These are phyloP conservation scores for Termitomyces sp. DNA, from an alignment of 768 basidiomycete species.

Conservation along the genomic window DNA sequence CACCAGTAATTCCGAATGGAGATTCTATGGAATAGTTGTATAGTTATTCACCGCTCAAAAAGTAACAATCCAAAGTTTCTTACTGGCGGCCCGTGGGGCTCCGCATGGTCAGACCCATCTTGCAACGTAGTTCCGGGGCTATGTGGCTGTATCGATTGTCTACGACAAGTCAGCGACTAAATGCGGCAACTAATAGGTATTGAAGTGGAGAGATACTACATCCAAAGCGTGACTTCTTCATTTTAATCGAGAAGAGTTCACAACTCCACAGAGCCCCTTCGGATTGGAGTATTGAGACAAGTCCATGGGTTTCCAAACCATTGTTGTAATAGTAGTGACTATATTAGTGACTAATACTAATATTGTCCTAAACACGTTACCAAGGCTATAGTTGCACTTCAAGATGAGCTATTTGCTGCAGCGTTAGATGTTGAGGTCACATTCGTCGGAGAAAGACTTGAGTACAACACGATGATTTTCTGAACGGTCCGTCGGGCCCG, in stretches of 20 bases:
- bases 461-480: background rate
- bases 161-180: background rate
- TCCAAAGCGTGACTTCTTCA: background rate
- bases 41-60: background rate
- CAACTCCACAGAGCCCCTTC: background rate
- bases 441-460: background rate
- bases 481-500: conserved; percentile 8
- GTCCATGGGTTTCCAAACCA: background rate
- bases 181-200: background rate
- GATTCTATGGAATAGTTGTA: background rate
- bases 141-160: background rate
- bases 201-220: background rate
- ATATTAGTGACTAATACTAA: background rate
- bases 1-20: background rate
- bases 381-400: background rate
- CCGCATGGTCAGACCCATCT: conserved; percentile 1
- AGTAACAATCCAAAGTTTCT: background rate
- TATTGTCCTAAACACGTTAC: background rate
- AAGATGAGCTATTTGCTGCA: background rate
- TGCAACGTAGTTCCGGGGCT: background rate
- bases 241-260: background rate
- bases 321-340: background rate
- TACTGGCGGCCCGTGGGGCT: conserved; percentile 8
- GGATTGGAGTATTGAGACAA: background rate
- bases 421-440: background rate